Percentiles rank a stretch among this genome's conserved stretches.
Conservation (phyloP, 225 moss, liverwort and hornwort species). For the Rhytidiadelphus loreus region DNA sequence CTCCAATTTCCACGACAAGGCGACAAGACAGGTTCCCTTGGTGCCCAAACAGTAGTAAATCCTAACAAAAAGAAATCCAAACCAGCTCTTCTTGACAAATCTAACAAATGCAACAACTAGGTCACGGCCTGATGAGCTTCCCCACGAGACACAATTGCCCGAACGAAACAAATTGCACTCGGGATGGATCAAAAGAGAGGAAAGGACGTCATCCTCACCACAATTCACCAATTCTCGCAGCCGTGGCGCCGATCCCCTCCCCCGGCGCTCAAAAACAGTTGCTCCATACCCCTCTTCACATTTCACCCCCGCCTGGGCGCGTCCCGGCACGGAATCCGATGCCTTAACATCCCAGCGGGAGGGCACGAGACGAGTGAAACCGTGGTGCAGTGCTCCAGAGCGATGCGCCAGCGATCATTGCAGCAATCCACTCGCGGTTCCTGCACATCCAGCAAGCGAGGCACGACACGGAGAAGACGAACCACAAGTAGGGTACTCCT, state of each 20-base stretch:
- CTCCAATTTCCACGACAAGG: background rate
- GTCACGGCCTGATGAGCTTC: background rate
- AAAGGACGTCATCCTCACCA: conserved; percentile 14
- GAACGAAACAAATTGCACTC: background rate
- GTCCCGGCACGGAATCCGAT: conserved; percentile 15
- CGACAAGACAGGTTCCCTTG: background rate
- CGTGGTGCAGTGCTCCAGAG: background rate
- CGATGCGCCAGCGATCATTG: conserved; percentile 18
- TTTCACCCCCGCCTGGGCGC: conserved; percentile 6
- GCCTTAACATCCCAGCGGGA: background rate
- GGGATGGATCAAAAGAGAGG: background rate
- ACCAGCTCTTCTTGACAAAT: conserved; percentile 16
- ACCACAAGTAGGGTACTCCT: conserved; percentile 39
- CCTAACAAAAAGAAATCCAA: background rate
- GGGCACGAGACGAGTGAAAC: conserved; percentile 3
- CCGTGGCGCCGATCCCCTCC: conserved; percentile 27
- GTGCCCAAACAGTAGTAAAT: background rate
- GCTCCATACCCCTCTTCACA: conserved; percentile 43
- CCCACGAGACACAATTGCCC: background rate
- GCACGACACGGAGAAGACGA: conserved; percentile 28
- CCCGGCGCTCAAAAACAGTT: conserved; percentile 25
- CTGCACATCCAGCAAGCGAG: conserved; percentile 4
- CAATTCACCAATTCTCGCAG: conserved; percentile 22
- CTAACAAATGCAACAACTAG: background rate
- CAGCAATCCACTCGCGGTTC: conserved; percentile 8